Evolutionary conservation across 1,284 basidiomycete genomes (phyloP).

Genomic region (Tilletia horrida): DNA sequence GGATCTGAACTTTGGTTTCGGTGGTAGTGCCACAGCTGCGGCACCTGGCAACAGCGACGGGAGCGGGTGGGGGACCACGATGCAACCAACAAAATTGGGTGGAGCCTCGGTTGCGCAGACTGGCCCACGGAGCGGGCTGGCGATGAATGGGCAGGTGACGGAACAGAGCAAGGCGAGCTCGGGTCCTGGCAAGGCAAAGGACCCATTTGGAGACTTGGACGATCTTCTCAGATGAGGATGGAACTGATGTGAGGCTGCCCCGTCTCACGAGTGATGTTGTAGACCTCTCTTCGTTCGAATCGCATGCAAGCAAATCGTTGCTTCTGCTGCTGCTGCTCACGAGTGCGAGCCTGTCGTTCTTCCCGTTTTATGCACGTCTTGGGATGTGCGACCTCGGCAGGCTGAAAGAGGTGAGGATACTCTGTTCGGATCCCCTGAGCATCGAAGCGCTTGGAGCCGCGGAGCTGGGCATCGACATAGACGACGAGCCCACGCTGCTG

Average conservation of each 20-base stretch:
- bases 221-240: constrained; percentile 36
- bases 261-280: too few species aligned
- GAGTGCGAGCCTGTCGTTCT: neutral
- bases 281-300: too few species aligned
- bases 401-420: constrained; percentile 82
- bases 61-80: neutral
- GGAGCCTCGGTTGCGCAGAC: neutral
- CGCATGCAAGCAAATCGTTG: too few species aligned
- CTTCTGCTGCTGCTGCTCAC: constrained; percentile 18
- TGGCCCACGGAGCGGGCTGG: neutral
- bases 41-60: neutral
- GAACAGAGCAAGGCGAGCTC: constrained; percentile 16
- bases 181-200: constrained; percentile 23
- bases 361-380: neutral
- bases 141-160: constrained; percentile 5
- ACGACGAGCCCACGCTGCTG: constrained; percentile 17
- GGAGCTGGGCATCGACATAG: constrained; percentile 94
- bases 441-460: constrained; percentile 86
- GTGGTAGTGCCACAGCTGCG: neutral
- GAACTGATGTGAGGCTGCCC: neutral
- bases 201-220: constrained; percentile 50
- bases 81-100: neutral
- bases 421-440: constrained; percentile 80
- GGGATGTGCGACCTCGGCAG: constrained; percentile 48
- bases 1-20: constrained; percentile 11